Evolutionary conservation across 2,329 filamentous ascomycete genomes (phyloP), one percentile per base, ranked within the genome.

Genomic region (Trematosphaeria pertusa): DNA sequence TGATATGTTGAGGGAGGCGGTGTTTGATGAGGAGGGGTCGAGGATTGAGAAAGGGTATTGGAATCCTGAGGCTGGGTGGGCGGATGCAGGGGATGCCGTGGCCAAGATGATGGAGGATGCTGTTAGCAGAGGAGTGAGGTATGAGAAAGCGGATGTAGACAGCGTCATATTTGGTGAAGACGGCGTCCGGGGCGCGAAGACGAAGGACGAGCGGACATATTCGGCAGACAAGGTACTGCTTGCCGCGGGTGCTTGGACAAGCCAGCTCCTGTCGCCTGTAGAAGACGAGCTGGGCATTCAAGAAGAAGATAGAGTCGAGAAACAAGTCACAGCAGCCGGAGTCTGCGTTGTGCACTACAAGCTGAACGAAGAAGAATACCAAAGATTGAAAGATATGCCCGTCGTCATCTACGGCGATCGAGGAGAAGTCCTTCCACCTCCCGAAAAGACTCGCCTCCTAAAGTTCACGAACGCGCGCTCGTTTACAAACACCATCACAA

Each of bases 381-480:
- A 76, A 40, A 69, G 73, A 57, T 78, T 83, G 46, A 64, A 73
- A 30, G 55, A 73, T n/a, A 75, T 82, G 28, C 84, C 84, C 0
- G 80, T 86, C 0, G 71, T 86, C 9, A 73, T 80, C 7, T 76
- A 78, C 44, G 76, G 76, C 0, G 73, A 68, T 7, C 57, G 73
- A 48, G 75, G 75, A 3, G 77, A 80, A 57, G 70, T 78, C 3
- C 73, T 81, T 5, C 78, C 77, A 1, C 77, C 77, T 11, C 78
- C 79, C 7, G 71, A 78, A 22, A 77, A 79, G 1, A 58, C 51
- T 14, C 59, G 51, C 0, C 71, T 80, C 2, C 74, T 87, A 48
- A 87, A 87, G 63, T 84, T 85, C 70, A 85, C 83, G 48, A 83
- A 82, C 58, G 76, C 84, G 38, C 75, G 78, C 15, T 83, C 81